Percentiles rank a stretch among this genome's conserved stretches.
Evolutionary conservation across 2,329 filamentous ascomycete species (phyloP).

Genomic region (Calonectria pteridis): DNA sequence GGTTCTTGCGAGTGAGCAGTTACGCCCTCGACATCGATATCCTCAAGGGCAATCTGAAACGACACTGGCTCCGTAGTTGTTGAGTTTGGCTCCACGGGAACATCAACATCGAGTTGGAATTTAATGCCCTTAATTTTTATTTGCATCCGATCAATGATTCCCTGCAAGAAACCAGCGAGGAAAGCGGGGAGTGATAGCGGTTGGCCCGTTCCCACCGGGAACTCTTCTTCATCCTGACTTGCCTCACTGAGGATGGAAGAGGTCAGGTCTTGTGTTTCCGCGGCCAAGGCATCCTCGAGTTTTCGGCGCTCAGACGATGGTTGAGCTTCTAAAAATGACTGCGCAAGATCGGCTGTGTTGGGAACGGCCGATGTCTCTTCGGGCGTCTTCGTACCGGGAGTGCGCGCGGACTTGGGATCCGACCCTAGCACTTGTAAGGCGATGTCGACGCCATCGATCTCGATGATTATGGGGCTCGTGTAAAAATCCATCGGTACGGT

Average conservation of each 20-base stretch:
- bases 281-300: conserved; percentile 76
- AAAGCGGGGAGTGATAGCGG: conserved; percentile 77
- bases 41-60: conserved; percentile 74
- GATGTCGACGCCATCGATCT: conserved; percentile 85
- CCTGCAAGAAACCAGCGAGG: conserved; percentile 78
- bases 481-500: conserved; percentile 92
- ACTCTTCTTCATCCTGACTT: conserved; percentile 73
- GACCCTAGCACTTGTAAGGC: conserved; percentile 66
- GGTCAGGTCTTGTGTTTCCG: conserved; percentile 72
- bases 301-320: conserved; percentile 74
- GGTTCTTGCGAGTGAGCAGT: conserved; percentile 56
- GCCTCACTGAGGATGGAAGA: conserved; percentile 70
- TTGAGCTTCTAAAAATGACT: conserved; percentile 82
- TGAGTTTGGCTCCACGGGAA: conserved; percentile 63
- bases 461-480: conserved; percentile 83
- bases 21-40: conserved; percentile 76
- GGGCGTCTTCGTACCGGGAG: conserved; percentile 54
- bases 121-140: conserved; percentile 74
- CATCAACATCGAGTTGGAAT: conserved; percentile 74
- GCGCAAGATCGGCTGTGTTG: conserved; percentile 78
- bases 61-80: conserved; percentile 67
- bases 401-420: conserved; percentile 48
- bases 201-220: conserved; percentile 76
- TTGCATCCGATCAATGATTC: conserved; percentile 78
- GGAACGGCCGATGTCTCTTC: conserved; percentile 63